phyloP scores from a whole-genome alignment of 163 green algal species.

The Chlorella variabilis region DNA sequence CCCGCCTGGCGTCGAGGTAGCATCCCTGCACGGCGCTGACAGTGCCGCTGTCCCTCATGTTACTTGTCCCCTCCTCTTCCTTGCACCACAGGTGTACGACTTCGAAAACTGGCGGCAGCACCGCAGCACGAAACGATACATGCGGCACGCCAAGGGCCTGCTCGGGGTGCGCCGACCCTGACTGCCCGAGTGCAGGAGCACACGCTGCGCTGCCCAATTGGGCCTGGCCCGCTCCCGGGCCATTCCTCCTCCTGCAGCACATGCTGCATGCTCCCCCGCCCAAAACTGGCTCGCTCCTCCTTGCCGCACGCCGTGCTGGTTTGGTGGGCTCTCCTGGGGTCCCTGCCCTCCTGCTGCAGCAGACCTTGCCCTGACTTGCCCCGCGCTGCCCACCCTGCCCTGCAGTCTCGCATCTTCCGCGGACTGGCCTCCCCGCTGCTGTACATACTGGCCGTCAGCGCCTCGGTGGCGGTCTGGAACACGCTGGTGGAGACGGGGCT shows the following conservation, averaged over 20 bases:
- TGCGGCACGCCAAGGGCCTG: constrained; percentile 63
- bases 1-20: background rate
- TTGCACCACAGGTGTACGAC: constrained; percentile 34
- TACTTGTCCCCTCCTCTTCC: background rate
- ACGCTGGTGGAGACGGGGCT: constrained; percentile 10
- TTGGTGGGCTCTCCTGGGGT: no score
- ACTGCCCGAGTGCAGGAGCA: background rate
- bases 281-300: no score
- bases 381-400: no score
- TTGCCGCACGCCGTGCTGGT: no score
- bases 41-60: no score
- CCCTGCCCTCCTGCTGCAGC: no score
- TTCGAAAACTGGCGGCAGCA: constrained; percentile 45
- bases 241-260: no score
- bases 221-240: no score
- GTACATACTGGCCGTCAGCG: constrained; percentile 46
- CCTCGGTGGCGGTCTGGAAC: constrained; percentile 35
- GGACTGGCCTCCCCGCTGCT: constrained; percentile 62
- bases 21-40: no score
- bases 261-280: no score
- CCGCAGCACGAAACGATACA: constrained; percentile 60
- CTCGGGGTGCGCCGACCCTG: background rate
- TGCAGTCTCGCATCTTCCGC: constrained; percentile 61
- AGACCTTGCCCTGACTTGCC: no score
- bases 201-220: no score